A percentile compares a stretch with the other conserved stretches of the same genome.
Conservation (phyloP, 768 basidiomycete genomes). For the Podaxis rugospora region DNA sequence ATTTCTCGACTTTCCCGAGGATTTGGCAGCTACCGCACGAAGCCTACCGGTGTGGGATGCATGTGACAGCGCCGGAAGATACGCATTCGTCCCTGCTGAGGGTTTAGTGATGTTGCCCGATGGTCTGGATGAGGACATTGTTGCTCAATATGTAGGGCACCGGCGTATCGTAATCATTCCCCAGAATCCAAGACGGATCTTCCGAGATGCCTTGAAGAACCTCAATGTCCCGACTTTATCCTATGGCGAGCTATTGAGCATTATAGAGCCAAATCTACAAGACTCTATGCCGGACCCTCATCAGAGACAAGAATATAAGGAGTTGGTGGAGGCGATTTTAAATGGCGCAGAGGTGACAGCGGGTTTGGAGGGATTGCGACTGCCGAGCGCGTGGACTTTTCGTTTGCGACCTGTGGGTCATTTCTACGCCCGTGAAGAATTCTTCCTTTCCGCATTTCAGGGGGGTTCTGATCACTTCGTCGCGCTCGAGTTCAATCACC, state of each 20-base stretch:
- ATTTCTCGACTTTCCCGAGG: not conserved
- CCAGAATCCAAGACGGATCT: not conserved
- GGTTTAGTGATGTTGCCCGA: constrained; percentile 4
- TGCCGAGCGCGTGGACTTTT: constrained; percentile 3
- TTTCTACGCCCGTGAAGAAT: not conserved
- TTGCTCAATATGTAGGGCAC: not conserved
- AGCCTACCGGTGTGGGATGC: constrained; percentile 28
- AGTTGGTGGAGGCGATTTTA: not conserved
- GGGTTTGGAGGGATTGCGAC: not conserved
- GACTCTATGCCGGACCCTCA: not conserved
- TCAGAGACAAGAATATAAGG: not conserved
- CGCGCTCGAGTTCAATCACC: not conserved
- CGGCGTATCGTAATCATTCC: not conserved
- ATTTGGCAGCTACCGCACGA: not conserved
- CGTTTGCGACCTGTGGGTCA: not conserved
- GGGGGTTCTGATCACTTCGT: not conserved
- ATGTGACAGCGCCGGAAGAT: not conserved
- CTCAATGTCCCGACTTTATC: not conserved
- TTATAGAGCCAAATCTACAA: not conserved
- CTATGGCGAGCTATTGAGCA: not conserved
- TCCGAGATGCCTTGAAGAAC: not conserved
- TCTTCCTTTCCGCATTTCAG: not conserved
- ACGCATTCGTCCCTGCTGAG: not conserved
- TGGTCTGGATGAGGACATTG: not conserved
- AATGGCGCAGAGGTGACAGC: not conserved